Evolutionary conservation across 202 grass and related monocot species (phyloP).

Genomic region (Schoenoplectus tabernaemontani): DNA sequence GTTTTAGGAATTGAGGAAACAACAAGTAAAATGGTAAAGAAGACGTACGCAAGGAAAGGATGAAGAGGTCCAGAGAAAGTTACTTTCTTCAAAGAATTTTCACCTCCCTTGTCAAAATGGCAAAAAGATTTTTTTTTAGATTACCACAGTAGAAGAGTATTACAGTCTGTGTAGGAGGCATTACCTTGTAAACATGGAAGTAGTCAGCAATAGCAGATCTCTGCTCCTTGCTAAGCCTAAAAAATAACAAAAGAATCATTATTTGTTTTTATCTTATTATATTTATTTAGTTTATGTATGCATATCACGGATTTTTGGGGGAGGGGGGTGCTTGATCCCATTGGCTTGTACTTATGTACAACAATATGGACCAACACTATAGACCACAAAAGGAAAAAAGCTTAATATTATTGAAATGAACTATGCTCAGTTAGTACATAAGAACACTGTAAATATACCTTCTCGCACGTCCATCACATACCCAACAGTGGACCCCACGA

Average conservation of each 20-base stretch:
- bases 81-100: constrained; percentile 75
- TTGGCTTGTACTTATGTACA: no score
- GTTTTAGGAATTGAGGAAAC: constrained; percentile 3
- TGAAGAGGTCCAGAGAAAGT: constrained; percentile 63
- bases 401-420: background rate
- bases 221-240: constrained; percentile 70
- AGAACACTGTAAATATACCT: constrained; percentile 38
- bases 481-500: constrained; percentile 89
- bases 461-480: constrained; percentile 86
- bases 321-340: no score
- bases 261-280: background rate
- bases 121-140: constrained; percentile 1
- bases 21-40: background rate
- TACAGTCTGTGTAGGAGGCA: constrained; percentile 2
- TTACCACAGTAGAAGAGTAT: background rate
- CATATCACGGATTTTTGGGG: no score
- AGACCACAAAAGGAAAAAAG: background rate
- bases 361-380: background rate
- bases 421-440: background rate
- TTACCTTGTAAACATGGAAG: constrained; percentile 74
- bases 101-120: constrained; percentile 48
- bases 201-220: constrained; percentile 71
- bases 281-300: no score
- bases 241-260: background rate
- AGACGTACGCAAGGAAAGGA: constrained; percentile 76